phyloP scores from a whole-genome alignment of 768 basidiomycete species.

The Mycena rebaudengoi region DNA sequence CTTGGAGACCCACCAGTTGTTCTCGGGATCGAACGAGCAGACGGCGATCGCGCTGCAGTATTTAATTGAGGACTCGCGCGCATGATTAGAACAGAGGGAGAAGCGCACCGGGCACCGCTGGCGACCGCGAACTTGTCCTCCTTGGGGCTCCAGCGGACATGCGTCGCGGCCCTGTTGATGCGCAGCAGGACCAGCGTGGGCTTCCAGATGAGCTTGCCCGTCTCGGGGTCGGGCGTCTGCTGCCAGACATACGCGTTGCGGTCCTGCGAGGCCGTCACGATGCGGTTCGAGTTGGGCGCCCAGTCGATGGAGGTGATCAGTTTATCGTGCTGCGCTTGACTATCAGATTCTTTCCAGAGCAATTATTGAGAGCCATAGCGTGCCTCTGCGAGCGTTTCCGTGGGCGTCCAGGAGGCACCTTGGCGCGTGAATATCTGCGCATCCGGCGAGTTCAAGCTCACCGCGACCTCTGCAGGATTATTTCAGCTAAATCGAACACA shows the following conservation, averaged over 20 bases:
- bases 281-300: conserved; percentile 96
- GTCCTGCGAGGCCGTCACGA: conserved; percentile 99
- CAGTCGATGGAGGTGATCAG: conserved; percentile 97
- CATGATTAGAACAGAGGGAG: background rate
- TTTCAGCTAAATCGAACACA: conserved; percentile 1
- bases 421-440: conserved; percentile 79
- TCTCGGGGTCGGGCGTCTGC: conserved; percentile 74
- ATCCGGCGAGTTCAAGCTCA: conserved; percentile 91
- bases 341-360: background rate
- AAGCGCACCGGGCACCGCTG: conserved; percentile 85
- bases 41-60: conserved; percentile 84
- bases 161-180: conserved; percentile 95
- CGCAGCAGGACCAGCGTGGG: conserved; percentile 95
- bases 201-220: conserved; percentile 85
- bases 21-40: conserved; percentile 97
- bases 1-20: conserved; percentile 99
- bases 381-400: conserved; percentile 89
- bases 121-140: conserved; percentile 99
- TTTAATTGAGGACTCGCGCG: background rate
- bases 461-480: conserved; percentile 78
- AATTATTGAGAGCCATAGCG: conserved; percentile 21
- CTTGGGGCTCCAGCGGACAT: conserved; percentile 94
- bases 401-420: conserved; percentile 72
- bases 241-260: conserved; percentile 99
- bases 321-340: conserved; percentile 86